These are phyloP conservation scores for Fusarium hainanense DNA, from an alignment of 2,329 filamentous ascomycete genomes.

Conservation along the genomic window DNA sequence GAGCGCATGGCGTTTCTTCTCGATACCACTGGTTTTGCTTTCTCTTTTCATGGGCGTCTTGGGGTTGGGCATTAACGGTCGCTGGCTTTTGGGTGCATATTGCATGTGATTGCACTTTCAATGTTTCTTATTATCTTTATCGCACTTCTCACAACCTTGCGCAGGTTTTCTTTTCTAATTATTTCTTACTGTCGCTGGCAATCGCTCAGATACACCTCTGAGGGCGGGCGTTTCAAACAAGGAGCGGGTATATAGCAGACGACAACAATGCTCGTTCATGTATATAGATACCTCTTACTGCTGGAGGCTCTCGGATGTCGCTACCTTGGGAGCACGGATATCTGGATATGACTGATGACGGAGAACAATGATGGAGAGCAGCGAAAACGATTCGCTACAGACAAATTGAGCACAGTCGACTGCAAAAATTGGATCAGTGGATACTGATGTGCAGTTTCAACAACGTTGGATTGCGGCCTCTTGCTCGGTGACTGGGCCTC, in stretches of 20 bases:
- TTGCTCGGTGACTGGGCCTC: slow-evolving; percentile 16
- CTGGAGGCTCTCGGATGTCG: slow-evolving; percentile 31
- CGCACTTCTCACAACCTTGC: slow-evolving; percentile 28
- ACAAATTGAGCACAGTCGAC: slow-evolving; percentile 34
- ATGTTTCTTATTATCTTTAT: slow-evolving; percentile 29
- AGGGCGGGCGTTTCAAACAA: slow-evolving; percentile 1
- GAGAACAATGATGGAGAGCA: slow-evolving; percentile 28
- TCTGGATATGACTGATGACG: slow-evolving; percentile 47
- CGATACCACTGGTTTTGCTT: slow-evolving; percentile 56
- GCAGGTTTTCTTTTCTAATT: slow-evolving; percentile 39
- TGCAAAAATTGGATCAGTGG: slow-evolving; percentile 40
- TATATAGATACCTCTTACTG: slow-evolving; percentile 45
- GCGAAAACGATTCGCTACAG: slow-evolving; percentile 31
- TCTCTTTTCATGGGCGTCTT: slow-evolving; percentile 44
- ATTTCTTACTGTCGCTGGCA: slow-evolving; percentile 29
- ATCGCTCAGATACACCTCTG: slow-evolving; percentile 7
- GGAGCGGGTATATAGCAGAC: slow-evolving; percentile 35
- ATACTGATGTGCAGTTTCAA: slow-evolving; percentile 28
- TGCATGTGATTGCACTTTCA: slow-evolving; percentile 34
- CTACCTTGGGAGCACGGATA: slow-evolving; percentile 29
- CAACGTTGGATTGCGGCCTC: slow-evolving; percentile 32
- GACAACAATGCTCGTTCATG: slow-evolving; percentile 32
- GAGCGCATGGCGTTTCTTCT: slow-evolving; percentile 56
- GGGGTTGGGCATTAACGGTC: slow-evolving; percentile 44
- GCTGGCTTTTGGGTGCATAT: slow-evolving; percentile 40